These are phyloP conservation scores for Lactuca saligna DNA, from an alignment of 129 eudicot genomes.

Conservation along the genomic window DNA sequence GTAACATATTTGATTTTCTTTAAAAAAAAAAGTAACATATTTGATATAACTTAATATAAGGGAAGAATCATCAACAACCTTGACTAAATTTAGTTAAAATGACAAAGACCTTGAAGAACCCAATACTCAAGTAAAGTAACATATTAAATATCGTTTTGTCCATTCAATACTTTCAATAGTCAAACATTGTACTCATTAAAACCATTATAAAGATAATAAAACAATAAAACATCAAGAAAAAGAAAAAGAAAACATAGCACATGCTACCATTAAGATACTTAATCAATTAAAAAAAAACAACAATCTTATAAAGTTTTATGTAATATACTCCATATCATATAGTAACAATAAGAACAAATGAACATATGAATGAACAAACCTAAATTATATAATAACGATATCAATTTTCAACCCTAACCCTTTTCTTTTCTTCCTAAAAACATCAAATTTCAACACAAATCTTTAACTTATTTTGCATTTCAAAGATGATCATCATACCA, in stretches of 20 bases:
- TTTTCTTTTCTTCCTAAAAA: conserved; percentile 10
- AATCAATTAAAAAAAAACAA: conserved; percentile 2
- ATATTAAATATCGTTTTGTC: not conserved
- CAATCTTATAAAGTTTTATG: conserved; percentile 12
- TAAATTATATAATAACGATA: not conserved
- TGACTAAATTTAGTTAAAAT: not conserved
- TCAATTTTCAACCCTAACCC: not conserved
- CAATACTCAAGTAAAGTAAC: conserved; percentile 12
- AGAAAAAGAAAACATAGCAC: not conserved
- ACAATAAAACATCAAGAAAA: not conserved
- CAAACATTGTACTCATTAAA: conserved; percentile 11
- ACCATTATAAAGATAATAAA: not conserved
- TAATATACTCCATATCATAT: conserved; percentile 5
- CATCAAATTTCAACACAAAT: conserved; percentile 15
- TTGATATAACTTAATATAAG: not conserved
- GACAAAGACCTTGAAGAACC: conserved; percentile 1
- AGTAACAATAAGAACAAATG: conserved; percentile 22
- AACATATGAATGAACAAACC: conserved; percentile 33
- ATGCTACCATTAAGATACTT: conserved; percentile 2
- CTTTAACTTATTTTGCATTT: conserved; percentile 19
- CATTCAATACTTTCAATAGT: not conserved
- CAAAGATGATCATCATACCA: not conserved
- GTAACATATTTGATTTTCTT: too few relatives aligned
- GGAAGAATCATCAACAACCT: conserved; percentile 6
- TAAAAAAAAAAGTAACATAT: too few relatives aligned